A percentile compares a stretch with the other conserved stretches of the same genome.
phyloP scores from a whole-genome alignment of 2,329 filamentous ascomycete genomes.

The Stagonosporopsis rhizophila region DNA sequence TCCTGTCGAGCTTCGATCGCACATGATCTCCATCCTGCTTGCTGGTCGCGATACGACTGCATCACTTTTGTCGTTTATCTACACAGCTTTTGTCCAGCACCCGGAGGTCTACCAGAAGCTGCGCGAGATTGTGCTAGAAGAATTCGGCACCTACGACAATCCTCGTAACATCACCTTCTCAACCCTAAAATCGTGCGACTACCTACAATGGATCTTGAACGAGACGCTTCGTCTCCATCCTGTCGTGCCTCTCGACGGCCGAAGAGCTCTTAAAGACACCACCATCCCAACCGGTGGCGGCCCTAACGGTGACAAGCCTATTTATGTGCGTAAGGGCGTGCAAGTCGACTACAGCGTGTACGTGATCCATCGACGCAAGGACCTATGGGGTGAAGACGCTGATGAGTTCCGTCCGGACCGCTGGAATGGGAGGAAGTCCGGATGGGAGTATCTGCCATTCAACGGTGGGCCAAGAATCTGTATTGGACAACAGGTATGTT shows the following conservation, averaged over 20 bases:
- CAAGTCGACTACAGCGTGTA: slow-evolving; percentile 40
- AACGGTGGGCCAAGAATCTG: slow-evolving; percentile 44
- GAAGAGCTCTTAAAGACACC: slow-evolving; percentile 42
- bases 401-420: slow-evolving; percentile 47
- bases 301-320: slow-evolving; percentile 40
- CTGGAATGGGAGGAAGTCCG: slow-evolving; percentile 41
- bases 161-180: slow-evolving; percentile 52
- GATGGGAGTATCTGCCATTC: slow-evolving; percentile 46
- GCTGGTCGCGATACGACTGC: slow-evolving; percentile 90
- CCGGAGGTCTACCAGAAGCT: slow-evolving; percentile 45
- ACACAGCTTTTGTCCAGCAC: slow-evolving; percentile 55
- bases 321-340: slow-evolving; percentile 42
- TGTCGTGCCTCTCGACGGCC: slow-evolving; percentile 42
- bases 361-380: slow-evolving; percentile 44
- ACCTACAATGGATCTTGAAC: slow-evolving; percentile 44
- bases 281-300: slow-evolving; percentile 47
- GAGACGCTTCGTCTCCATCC: slow-evolving; percentile 47
- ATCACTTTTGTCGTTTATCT: slow-evolving; percentile 75
- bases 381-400: slow-evolving; percentile 49
- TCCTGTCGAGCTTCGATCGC: slow-evolving; percentile 75
- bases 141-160: slow-evolving; percentile 52
- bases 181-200: slow-evolving; percentile 40
- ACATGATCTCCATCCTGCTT: slow-evolving; percentile 80
- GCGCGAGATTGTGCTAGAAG: slow-evolving; percentile 44
- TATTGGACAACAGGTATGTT: slow-evolving; percentile 35